Base-by-base conservation (phyloP, 352 stramenopile species). In the Phytophthora lateralis region DNA sequence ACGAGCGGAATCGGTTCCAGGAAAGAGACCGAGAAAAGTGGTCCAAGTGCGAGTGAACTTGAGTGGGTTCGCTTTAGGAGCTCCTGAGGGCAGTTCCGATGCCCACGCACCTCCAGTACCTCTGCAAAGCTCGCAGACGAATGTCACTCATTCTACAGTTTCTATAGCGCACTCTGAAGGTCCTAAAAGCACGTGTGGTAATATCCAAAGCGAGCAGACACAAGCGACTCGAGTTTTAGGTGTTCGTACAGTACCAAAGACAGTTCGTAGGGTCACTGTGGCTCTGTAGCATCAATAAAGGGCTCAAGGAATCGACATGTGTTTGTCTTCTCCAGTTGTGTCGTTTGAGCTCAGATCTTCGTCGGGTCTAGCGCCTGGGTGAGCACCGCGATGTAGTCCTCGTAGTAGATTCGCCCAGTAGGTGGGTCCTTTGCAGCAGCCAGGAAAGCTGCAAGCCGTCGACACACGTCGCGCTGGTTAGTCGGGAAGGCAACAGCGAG, bases 331-430 rank as follows among this genome's bases (percentile, higher is more conserved):
- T 24, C 38, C n/a, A 29, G 26, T 29, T 24, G 21, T 32, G 27
- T 32, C 7, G 27, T 32, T 32, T 6, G 17, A 45, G 10, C 6
- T 69, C 48, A 75, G n/a, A 54, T 34, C 15, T 72, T 71, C 52
- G 81, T 88, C 9, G 69, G 66, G 26, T 88, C 69, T 6, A 81
- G 55, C 12, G 88, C 80, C 32, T 85, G 76, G 18, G 70, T 80
- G 34, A 96, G 65, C 53, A 93, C 61, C 14, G 88, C 85, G 44
- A 97, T 95, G 68, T 96, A 97, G 63, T 97, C 90, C 73, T 97
- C 90, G 56, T 96, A 97, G 75, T 97, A 97, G 44, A 97, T 93
- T 30, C 81, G 75, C 4, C 88, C 89, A 3, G 87, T 96, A n/a
- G 91, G 69, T 7, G 84, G 66, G 43, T 97, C 90, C 55, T 95